Evolutionary conservation across 257 asterid genomes (phyloP).

Genomic region (Solanum sparsipilum): DNA sequence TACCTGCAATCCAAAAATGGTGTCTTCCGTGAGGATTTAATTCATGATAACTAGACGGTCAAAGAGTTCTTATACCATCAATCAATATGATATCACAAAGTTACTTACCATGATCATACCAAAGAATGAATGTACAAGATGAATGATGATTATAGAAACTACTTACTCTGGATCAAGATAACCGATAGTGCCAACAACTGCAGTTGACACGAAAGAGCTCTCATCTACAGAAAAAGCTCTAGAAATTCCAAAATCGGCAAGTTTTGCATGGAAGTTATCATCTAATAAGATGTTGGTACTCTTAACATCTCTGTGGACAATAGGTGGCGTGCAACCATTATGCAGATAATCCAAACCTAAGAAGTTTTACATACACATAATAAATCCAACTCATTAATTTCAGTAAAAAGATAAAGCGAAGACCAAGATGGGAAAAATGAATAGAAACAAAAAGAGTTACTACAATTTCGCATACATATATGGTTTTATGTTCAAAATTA

Average conservation of each 20-base stretch:
- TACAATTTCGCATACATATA: neutral
- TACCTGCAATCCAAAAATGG: neutral
- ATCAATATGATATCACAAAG: neutral
- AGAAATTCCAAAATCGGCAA: conserved; percentile 40
- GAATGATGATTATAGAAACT: neutral
- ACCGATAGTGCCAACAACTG: conserved; percentile 22
- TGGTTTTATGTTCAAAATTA: neutral
- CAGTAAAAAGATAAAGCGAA: neutral
- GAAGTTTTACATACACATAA: neutral
- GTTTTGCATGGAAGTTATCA: conserved; percentile 17
- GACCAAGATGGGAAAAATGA: neutral
- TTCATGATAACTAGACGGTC: neutral
- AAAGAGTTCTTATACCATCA: neutral
- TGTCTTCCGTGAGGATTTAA: neutral
- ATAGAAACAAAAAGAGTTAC: neutral
- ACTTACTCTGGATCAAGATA: conserved; percentile 36
- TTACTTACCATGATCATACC: neutral
- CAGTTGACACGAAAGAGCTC: conserved; percentile 10
- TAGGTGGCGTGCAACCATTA: conserved; percentile 28
- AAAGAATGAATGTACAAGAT: neutral
- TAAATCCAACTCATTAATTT: neutral
- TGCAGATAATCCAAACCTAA: conserved; percentile 40
- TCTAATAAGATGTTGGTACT: conserved; percentile 21
- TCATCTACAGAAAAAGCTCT: conserved; percentile 14
- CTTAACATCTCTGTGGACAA: conserved; percentile 39